phyloP scores from a whole-genome alignment of 2,329 filamentous ascomycete species.

The Orbilia javanica region DNA sequence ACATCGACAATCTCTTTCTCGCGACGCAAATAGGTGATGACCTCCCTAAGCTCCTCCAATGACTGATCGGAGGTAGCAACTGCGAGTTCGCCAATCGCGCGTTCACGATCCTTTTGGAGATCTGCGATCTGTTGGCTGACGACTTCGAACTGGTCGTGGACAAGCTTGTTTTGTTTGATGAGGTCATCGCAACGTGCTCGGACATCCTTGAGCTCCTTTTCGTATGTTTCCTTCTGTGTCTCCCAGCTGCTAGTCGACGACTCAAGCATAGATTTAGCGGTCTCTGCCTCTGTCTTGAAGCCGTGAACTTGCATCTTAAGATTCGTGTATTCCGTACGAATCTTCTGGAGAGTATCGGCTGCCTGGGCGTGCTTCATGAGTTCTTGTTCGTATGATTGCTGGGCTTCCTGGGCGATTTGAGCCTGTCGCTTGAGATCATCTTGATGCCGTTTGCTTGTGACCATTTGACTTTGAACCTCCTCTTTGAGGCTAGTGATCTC shows the following conservation, averaged over 20 bases:
- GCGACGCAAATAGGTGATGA: conserved; percentile 89
- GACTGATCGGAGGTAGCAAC: conserved; percentile 72
- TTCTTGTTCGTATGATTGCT: conserved; percentile 95
- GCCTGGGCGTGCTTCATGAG: conserved; percentile 95
- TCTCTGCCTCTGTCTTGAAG: conserved; percentile 84
- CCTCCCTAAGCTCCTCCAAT: conserved; percentile 83
- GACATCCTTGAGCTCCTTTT: conserved; percentile 84
- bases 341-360: conserved; percentile 82
- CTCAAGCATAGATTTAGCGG: conserved; percentile 80
- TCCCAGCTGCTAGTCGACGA: conserved; percentile 91
- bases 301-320: conserved; percentile 82
- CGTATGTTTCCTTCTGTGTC: conserved; percentile 82
- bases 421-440: conserved; percentile 93
- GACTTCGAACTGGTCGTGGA: conserved; percentile 88
- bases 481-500: conserved; percentile 86
- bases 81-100: conserved; percentile 70
- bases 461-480: conserved; percentile 81
- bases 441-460: conserved; percentile 85
- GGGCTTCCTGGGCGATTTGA: conserved; percentile 90
- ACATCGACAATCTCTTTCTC: conserved; percentile 99
- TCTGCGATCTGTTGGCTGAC: conserved; percentile 82
- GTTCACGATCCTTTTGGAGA: conserved; percentile 80
- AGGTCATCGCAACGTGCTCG: conserved; percentile 84
- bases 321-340: conserved; percentile 84
- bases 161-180: conserved; percentile 87